phyloP scores from a whole-genome alignment of 345 rosid genomes.

The Odontarrhena argentea region DNA sequence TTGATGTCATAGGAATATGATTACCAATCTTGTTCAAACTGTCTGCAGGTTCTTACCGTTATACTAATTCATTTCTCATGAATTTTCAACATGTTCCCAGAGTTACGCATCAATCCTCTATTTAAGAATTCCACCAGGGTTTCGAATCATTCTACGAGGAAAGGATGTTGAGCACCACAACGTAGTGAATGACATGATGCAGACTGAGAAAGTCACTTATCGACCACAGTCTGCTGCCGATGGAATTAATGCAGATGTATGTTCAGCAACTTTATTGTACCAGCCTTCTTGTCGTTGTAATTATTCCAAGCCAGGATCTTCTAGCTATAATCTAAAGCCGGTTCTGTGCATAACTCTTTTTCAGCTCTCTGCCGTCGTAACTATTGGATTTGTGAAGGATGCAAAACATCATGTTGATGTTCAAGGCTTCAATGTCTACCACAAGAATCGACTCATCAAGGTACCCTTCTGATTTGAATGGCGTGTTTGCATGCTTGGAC shows the following conservation, averaged over 20 bases:
- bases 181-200: slow-evolving; percentile 97
- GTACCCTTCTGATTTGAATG: slow-evolving; percentile 43
- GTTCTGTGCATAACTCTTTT: slow-evolving; percentile 29
- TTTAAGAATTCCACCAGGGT: slow-evolving; percentile 79
- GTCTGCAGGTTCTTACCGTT: slow-evolving; percentile 9
- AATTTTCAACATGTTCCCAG: slow-evolving; percentile 44
- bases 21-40: slow-evolving; percentile 6
- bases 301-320: slow-evolving; percentile 12
- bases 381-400: slow-evolving; percentile 94
- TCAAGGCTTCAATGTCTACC: slow-evolving; percentile 94
- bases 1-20: slow-evolving; percentile 2
- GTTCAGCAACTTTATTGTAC: slow-evolving; percentile 2
- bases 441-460: slow-evolving; percentile 95
- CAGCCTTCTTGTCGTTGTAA: neutral
- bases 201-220: slow-evolving; percentile 72
- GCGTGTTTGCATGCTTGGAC: slow-evolving; percentile 1
- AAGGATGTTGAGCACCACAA: slow-evolving; percentile 91
- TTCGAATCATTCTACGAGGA: slow-evolving; percentile 89
- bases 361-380: slow-evolving; percentile 79
- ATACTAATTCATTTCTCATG: slow-evolving; percentile 7
- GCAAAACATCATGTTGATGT: slow-evolving; percentile 85
- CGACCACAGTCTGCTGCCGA: slow-evolving; percentile 70
- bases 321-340: slow-evolving; percentile 25
- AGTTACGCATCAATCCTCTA: slow-evolving; percentile 94
- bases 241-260: slow-evolving; percentile 61